Conservation (phyloP, 2,329 filamentous ascomycete species). For the Penicillium sp. region DNA sequence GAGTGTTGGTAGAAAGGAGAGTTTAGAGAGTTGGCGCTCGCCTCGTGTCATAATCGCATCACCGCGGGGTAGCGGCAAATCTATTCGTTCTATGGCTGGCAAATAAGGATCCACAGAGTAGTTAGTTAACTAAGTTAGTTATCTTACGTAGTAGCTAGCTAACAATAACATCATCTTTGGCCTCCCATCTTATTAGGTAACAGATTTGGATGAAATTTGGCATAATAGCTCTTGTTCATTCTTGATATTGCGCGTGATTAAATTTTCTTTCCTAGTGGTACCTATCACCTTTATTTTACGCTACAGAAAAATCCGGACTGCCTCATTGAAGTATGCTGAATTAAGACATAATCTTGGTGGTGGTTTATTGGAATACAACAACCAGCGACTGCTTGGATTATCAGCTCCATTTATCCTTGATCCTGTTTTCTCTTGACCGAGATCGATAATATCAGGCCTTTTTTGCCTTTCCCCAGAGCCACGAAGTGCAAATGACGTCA, state of each 20-base stretch:
- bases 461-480: background rate
- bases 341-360: background rate
- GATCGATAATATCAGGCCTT: background rate
- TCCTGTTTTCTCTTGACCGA: background rate
- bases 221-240: background rate
- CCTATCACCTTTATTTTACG: background rate
- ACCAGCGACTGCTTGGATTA: too few species aligned
- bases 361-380: too few species aligned
- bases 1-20: background rate
- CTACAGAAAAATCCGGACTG: background rate
- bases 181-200: too few species aligned
- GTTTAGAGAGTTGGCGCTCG: background rate
- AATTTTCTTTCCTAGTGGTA: background rate
- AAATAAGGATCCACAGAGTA: background rate
- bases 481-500: background rate
- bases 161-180: too few species aligned
- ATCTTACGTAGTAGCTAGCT: too few species aligned
- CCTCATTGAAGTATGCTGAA: background rate
- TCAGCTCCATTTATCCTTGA: too few species aligned
- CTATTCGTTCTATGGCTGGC: background rate
- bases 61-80: conserved; percentile 4
- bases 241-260: background rate
- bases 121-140: too few species aligned
- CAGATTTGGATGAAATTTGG: background rate
- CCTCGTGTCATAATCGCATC: conserved; percentile 9